Base-by-base conservation (phyloP, 768 basidiomycete genomes). In the Leccinum rimulosum region DNA sequence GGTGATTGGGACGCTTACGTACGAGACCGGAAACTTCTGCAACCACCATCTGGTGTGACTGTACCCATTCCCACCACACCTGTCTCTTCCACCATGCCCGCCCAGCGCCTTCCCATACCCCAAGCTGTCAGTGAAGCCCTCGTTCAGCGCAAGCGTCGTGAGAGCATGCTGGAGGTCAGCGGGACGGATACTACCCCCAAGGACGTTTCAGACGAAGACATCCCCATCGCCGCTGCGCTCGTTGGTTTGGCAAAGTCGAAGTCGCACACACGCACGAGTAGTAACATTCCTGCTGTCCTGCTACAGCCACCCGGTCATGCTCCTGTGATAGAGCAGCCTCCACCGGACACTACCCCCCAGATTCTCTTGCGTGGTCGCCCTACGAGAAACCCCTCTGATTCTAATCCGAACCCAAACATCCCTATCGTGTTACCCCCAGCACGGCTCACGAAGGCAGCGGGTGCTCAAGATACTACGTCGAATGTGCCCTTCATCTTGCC, bases 1-100 rank as follows among this genome's bases (percentile, higher is more conserved):
- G 80, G 83, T n/a, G 87, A 90, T 63, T 97, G 94, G 94, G 89
- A 95, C 61, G 74, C 82, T 48, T 96, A 97, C 71, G 81, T 94
- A 52, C 85, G 85, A 49, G 91, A 95, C 52, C 84, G 94, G 56
- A 92, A 89, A 68, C 79, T 97, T 15, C 74, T 95, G 60, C 89
- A 91, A 66, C 92, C 93, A 47, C 91, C 92, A 10, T 81, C 86
- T 19, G 91, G 92, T 7, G 81, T 91, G 48, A 84, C 91, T 15
- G 79, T 85, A n/a, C 91, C 92, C 1, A 93, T 94, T 66, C 75
- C 79, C 6, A 84, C 87, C n/a, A 82, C 83, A 8, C 77, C 82
- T 28, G 64, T 75, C 49, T 67, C 75, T 55, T 61, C 77, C 3
- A 62, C 70, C 59, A 70, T 70, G 70, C 65, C 68, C 47, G 57